Conservation (phyloP, 2,329 filamentous ascomycete species). For the Pseudopyrenochaeta lycopersici region DNA sequence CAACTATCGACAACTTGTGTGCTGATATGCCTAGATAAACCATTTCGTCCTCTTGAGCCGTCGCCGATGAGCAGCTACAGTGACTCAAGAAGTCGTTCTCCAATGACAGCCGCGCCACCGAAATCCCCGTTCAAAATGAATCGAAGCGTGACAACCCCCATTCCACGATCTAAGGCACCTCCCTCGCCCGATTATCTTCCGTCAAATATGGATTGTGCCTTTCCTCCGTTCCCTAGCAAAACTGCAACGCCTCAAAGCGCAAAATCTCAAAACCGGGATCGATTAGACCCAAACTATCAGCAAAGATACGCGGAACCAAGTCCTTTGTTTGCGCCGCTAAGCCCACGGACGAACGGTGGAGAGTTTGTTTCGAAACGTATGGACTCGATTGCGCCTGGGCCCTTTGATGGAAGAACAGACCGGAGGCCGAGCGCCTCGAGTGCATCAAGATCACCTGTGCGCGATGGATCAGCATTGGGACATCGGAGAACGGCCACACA, state of each 20-base stretch:
- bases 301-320: constrained; percentile 44
- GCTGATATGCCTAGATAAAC: constrained; percentile 45
- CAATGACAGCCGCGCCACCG: constrained; percentile 28
- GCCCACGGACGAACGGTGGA: constrained; percentile 55
- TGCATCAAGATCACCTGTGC: constrained; percentile 39
- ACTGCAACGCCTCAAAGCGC: constrained; percentile 33
- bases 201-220: constrained; percentile 59
- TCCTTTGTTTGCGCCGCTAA: constrained; percentile 58
- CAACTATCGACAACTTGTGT: background rate
- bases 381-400: constrained; percentile 72
- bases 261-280: constrained; percentile 30
- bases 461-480: constrained; percentile 38
- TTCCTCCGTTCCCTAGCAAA: constrained; percentile 62
- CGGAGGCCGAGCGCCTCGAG: constrained; percentile 44
- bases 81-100: constrained; percentile 33
- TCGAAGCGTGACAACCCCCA: constrained; percentile 47
- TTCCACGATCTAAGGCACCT: constrained; percentile 41
- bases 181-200: constrained; percentile 42
- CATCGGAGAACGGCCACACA: constrained; percentile 48
- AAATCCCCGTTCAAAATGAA: constrained; percentile 41
- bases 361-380: constrained; percentile 67
- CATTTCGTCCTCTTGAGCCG: constrained; percentile 38
- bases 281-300: constrained; percentile 32
- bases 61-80: constrained; percentile 41
- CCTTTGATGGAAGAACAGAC: constrained; percentile 63